These are phyloP conservation scores for Cryptosporidium sp. DNA, from an alignment of 169 alveolate species.

Conservation along the genomic window DNA sequence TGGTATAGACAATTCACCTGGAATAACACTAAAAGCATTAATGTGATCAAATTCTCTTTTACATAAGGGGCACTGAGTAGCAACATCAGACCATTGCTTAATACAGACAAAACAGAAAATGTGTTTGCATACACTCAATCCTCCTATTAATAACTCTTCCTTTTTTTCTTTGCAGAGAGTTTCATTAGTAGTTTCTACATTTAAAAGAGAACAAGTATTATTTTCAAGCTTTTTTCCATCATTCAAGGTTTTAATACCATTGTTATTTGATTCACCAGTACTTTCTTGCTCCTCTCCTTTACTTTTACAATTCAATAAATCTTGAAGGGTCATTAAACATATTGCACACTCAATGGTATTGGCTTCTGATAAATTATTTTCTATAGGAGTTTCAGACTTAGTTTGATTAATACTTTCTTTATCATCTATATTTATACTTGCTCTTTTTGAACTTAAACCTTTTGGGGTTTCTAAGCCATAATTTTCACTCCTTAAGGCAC, in stretches of 20 bases:
- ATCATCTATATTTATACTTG: not conserved
- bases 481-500: conserved; percentile 45
- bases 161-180: not conserved
- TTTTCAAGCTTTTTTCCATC: not conserved
- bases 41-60: conserved; percentile 62
- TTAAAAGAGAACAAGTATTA: not conserved
- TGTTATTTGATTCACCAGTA: not conserved
- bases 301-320: conserved; percentile 13
- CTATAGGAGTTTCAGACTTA: not conserved
- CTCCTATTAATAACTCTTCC: conserved; percentile 42
- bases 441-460: not conserved
- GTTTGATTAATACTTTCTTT: not conserved
- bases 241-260: not conserved
- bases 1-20: conserved; percentile 44
- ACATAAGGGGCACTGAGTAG: conserved; percentile 67
- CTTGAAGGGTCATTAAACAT: conserved; percentile 36
- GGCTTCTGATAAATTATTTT: not conserved
- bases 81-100: conserved; percentile 66
- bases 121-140: conserved; percentile 46
- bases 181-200: not conserved
- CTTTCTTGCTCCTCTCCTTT: not conserved
- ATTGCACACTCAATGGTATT: conserved; percentile 48
- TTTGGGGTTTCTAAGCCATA: conserved; percentile 53
- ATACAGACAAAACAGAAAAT: conserved; percentile 58
- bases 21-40: conserved; percentile 40